Conservation (phyloP, 1,284 basidiomycete species). For the Pseudozyma pruni region DNA sequence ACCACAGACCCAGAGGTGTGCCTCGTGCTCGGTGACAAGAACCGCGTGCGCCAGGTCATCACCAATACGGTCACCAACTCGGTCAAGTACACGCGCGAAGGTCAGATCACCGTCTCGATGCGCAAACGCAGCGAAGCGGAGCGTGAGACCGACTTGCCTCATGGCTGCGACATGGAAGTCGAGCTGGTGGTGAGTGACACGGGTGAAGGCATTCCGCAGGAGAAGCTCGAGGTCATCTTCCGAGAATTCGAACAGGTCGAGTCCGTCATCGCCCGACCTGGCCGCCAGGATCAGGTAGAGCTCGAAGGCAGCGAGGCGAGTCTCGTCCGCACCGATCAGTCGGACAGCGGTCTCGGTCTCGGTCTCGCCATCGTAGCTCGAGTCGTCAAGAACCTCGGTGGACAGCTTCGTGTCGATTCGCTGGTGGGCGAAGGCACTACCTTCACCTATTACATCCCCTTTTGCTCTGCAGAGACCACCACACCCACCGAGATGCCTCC, state of each 20-base stretch:
- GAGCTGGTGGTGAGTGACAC: constrained; percentile 82
- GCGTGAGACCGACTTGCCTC: constrained; percentile 34
- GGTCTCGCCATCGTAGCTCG: constrained; percentile 83
- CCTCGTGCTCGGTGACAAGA: constrained; percentile 72
- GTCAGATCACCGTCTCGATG: constrained; percentile 77
- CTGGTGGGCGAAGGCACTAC: constrained; percentile 77
- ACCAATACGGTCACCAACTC: constrained; percentile 86
- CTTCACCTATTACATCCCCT: constrained; percentile 79
- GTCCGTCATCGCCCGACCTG: constrained; percentile 67
- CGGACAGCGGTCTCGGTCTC: constrained; percentile 71
- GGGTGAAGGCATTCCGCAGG: constrained; percentile 79
- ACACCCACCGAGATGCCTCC: constrained; percentile 32
- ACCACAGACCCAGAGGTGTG: constrained; percentile 72
- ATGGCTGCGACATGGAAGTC: constrained; percentile 71
- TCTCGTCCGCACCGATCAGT: constrained; percentile 27
- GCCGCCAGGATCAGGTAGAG: constrained; percentile 19
- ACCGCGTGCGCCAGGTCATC: constrained; percentile 81
- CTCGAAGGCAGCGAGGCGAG: constrained; percentile 23
- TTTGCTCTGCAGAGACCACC: constrained; percentile 65
- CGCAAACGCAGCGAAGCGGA: constrained; percentile 63
- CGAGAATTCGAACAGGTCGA: constrained; percentile 87
- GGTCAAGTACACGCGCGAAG: constrained; percentile 77
- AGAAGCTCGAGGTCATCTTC: constrained; percentile 83
- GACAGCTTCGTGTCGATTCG: constrained; percentile 83
- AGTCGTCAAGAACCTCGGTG: constrained; percentile 83